Evolutionary conservation across 495 filamentous ascomycete genomes (phyloP).

Genomic region (Geoglossum glabrum): DNA sequence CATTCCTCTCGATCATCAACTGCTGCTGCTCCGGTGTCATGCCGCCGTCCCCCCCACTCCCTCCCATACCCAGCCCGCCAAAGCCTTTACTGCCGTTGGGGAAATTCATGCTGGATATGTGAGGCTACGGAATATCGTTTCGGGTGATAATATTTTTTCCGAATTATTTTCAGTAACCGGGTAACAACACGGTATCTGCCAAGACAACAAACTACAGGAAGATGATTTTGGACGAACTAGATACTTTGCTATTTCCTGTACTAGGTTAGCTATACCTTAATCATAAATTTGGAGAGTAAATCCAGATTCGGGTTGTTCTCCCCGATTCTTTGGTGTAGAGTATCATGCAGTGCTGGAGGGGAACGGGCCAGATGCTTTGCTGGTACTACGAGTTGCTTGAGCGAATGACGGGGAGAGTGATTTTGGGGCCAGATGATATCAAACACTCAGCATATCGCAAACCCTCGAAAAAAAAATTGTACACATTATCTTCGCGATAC

Average conservation of each 20-base stretch:
- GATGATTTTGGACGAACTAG: no score
- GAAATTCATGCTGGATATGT: not conserved
- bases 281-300: not conserved
- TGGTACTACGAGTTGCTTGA: not conserved
- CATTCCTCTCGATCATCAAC: slow-evolving; percentile 33
- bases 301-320: not conserved
- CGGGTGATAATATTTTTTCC: not conserved
- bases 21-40: slow-evolving; percentile 25
- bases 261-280: not conserved
- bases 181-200: not conserved
- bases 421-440: not conserved
- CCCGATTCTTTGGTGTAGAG: not conserved
- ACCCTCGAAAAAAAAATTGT: not conserved
- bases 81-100: not conserved
- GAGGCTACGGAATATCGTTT: not conserved
- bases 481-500: not conserved
- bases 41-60: not conserved
- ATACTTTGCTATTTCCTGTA: not conserved
- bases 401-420: not conserved
- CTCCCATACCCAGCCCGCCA: slow-evolving; percentile 1
- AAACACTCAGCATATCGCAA: not conserved
- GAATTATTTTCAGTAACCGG: not conserved
- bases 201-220: no score
- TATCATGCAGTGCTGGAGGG: not conserved
- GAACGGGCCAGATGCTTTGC: not conserved